Evolutionary conservation across 352 stramenopile species (phyloP).

Genomic region (Globisporangium barbulae): DNA sequence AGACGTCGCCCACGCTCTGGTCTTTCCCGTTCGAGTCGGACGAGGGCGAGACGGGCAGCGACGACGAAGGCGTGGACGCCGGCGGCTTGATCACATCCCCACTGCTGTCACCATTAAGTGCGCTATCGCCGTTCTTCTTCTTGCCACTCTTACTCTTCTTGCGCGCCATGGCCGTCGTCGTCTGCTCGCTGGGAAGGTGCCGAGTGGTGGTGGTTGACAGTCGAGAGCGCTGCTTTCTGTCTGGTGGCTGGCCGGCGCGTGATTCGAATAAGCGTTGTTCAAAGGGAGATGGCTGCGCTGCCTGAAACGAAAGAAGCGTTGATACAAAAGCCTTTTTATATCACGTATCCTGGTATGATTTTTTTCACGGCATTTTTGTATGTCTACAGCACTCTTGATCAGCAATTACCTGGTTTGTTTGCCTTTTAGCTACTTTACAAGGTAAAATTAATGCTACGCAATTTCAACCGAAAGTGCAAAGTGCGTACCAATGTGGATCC

Average conservation of each 20-base stretch:
- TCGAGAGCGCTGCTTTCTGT: neutral
- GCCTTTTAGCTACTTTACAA: neutral
- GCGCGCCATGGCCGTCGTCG: conserved; percentile 3
- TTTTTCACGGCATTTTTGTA: neutral
- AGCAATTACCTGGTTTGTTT: neutral
- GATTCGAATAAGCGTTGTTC: neutral
- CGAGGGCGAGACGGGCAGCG: conserved; percentile 21
- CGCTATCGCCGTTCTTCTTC: conserved; percentile 2
- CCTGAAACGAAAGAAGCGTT: neutral
- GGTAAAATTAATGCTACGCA: neutral
- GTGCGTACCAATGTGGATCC: neutral
- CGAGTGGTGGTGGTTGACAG: neutral
- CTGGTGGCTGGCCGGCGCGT: neutral
- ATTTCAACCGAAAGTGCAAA: neutral
- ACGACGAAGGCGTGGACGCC: conserved; percentile 16
- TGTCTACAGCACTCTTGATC: neutral
- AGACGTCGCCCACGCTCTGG: too few relatives aligned
- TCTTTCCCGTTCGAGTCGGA: conserved; percentile 4
- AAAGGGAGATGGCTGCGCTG: neutral
- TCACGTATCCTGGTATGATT: neutral
- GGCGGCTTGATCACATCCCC: conserved; percentile 25
- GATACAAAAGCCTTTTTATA: neutral
- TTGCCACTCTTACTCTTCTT: conserved; percentile 16
- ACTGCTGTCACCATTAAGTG: conserved; percentile 3
- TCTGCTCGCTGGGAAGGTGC: neutral